Conservation (phyloP, 1,139 yeast genomes). For the Hansenula lynferdii region DNA sequence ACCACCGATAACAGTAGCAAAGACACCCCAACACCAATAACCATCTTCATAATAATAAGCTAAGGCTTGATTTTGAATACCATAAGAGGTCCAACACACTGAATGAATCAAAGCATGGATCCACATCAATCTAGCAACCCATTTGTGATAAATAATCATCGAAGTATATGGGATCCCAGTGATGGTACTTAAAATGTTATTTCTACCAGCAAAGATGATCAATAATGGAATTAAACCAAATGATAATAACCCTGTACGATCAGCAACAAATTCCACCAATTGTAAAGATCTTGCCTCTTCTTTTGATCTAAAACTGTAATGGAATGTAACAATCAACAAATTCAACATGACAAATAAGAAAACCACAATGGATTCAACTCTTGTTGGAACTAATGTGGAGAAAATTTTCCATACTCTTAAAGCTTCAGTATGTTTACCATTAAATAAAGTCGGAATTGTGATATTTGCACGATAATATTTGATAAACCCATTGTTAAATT, state of each 20-base stretch:
- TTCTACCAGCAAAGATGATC: conserved; percentile 57
- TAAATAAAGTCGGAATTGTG: conserved; percentile 17
- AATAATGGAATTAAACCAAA: conserved; percentile 42
- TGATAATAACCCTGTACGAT: conserved; percentile 48
- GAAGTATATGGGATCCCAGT: conserved; percentile 66
- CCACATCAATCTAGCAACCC: conserved; percentile 48
- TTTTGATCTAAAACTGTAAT: conserved; percentile 32
- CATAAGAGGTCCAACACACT: conserved; percentile 36
- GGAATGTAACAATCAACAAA: conserved; percentile 35
- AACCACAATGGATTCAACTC: conserved; percentile 53
- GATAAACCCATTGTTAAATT: conserved; percentile 8
- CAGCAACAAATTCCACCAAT: conserved; percentile 52
- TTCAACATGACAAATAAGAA: conserved; percentile 41
- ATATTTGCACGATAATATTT: conserved; percentile 15
- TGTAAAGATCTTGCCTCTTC: conserved; percentile 30
- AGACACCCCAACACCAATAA: conserved; percentile 41
- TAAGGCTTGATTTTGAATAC: conserved; percentile 16
- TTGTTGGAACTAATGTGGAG: conserved; percentile 46
- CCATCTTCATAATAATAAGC: conserved; percentile 12
- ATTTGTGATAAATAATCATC: conserved; percentile 60
- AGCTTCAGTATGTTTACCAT: conserved; percentile 11
- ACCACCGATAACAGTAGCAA: conserved; percentile 36
- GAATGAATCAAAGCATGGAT: conserved; percentile 41
- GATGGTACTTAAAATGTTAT: conserved; percentile 56
- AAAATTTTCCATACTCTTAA: conserved; percentile 3